Base-by-base conservation (phyloP, 768 basidiomycete genomes). In the Megacollybia marginata region DNA sequence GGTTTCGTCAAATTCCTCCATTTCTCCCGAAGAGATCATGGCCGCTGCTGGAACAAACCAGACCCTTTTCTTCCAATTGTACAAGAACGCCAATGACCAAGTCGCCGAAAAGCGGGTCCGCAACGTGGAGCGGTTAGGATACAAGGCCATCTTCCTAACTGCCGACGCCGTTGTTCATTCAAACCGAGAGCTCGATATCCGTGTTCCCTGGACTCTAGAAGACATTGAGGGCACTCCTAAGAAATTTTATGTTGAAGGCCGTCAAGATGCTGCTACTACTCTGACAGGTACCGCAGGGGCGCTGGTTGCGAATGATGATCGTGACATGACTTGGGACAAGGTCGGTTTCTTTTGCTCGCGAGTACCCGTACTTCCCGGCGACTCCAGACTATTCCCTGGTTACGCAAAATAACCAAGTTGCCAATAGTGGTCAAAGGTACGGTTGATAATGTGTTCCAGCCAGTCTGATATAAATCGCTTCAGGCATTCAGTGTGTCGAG, bases 101-200 rank as follows among this genome's bases (percentile, higher is more conserved):
- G 70, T 74, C 33, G 90, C 91, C 2, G 82, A 80, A 59, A 72
- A 75, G 53, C 78, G 88, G 28, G 75, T 96, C 13, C 73, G 75
- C 43, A 81, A 88, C 46, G 78, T 91, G 18, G 85, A 86, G 51
- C 61, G 64, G 31, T 65, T 88, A 4, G 90, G 91, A 0, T 94
- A 87, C 65, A 90, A 85, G 44, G 92, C 88, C 1, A 88, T 97
- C 51, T 91, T 91, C 63, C 71, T 97, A 48, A 96, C 93, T 2
- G 92, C 95, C 2, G 93, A 97, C 65, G 88, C 90, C 0, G 72
- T 89, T n/a, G 80, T 86, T 36, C 72, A 84, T 2, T 85, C 88
- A 9, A 92, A 92, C 56, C 76, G 92, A 43, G 89, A 92, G 64
- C 68, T 74, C 49, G 89, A 92, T 57, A 79, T 80, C 38, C 75